These are phyloP conservation scores for Quillaja saponaria DNA, from an alignment of 306 rosid species.

Conservation along the genomic window DNA sequence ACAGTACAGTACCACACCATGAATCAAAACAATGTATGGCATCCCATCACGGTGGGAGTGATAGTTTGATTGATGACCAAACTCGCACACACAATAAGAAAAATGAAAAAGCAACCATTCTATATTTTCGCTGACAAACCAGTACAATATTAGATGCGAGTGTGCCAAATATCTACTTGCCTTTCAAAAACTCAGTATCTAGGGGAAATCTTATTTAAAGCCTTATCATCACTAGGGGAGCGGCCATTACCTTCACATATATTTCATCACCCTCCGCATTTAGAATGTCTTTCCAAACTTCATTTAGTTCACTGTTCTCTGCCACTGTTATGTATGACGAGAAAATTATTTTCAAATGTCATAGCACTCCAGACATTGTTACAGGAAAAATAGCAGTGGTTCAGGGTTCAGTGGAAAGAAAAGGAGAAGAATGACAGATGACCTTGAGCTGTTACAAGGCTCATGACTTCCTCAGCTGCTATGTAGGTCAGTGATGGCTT, in stretches of 20 bases:
- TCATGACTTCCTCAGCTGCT: constrained; percentile 93
- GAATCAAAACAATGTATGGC: too few species aligned
- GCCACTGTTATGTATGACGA: constrained; percentile 62
- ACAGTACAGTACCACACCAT: too few species aligned
- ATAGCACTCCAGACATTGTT: neutral
- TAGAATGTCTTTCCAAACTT: constrained; percentile 93
- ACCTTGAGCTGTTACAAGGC: constrained; percentile 99
- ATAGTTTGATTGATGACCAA: too few species aligned
- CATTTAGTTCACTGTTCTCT: constrained; percentile 75
- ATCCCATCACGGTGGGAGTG: too few species aligned
- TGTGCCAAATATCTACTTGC: too few species aligned
- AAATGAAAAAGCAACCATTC: too few species aligned
- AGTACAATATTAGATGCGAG: too few species aligned
- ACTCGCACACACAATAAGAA: too few species aligned
- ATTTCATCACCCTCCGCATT: constrained; percentile 96
- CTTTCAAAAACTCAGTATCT: too few species aligned
- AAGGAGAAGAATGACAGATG: constrained; percentile 27
- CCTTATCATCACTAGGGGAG: too few species aligned
- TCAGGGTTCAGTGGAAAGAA: constrained; percentile 15
- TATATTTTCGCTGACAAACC: too few species aligned
- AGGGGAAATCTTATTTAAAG: too few species aligned
- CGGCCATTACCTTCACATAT: constrained; percentile 71
- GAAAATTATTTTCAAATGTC: constrained; percentile 9
- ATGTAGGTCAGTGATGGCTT: constrained; percentile 81
- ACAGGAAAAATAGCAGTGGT: constrained; percentile 16